Percentiles rank a stretch among this genome's conserved stretches.
These are phyloP conservation scores for Tephrocybe sp. DNA, from an alignment of 768 basidiomycete genomes.

Conservation along the genomic window DNA sequence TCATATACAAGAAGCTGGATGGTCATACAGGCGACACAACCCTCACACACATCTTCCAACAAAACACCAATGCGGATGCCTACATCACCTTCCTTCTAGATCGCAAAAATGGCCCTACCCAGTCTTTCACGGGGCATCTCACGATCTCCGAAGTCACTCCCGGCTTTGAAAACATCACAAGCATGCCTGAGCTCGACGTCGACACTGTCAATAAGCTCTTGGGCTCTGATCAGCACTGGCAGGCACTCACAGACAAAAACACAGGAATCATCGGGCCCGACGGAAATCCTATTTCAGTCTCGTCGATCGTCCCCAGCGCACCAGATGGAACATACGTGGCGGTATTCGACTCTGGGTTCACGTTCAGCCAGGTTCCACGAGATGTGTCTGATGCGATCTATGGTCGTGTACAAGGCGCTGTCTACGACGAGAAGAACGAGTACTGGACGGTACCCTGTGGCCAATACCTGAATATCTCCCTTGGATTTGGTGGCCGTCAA, in stretches of 20 bases:
- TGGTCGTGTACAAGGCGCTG: constrained; percentile 72
- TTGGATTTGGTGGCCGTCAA: constrained; percentile 67
- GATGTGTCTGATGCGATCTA: constrained; percentile 80
- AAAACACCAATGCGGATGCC: constrained; percentile 53
- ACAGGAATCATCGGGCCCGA: constrained; percentile 77
- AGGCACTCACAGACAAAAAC: constrained; percentile 63
- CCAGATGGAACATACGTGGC: constrained; percentile 65
- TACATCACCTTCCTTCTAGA: constrained; percentile 71
- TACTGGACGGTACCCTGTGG: constrained; percentile 77
- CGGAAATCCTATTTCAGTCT: constrained; percentile 55
- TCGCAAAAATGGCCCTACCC: constrained; percentile 54
- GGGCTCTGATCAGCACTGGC: constrained; percentile 74
- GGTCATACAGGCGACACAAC: constrained; percentile 52
- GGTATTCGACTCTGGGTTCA: constrained; percentile 75
- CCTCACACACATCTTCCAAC: constrained; percentile 65
- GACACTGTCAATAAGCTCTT: constrained; percentile 62
- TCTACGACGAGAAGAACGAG: constrained; percentile 52
- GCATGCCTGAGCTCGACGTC: constrained; percentile 64
- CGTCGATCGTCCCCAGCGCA: constrained; percentile 70
- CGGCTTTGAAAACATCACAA: constrained; percentile 59
- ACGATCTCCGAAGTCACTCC: constrained; percentile 66
- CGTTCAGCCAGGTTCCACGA: constrained; percentile 69
- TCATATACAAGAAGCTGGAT: constrained; percentile 57
- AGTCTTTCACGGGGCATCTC: constrained; percentile 59
- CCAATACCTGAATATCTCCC: constrained; percentile 67